These are phyloP conservation scores for Apiotrichum sp. DNA, from an alignment of 1,284 basidiomycete species.

Conservation along the genomic window DNA sequence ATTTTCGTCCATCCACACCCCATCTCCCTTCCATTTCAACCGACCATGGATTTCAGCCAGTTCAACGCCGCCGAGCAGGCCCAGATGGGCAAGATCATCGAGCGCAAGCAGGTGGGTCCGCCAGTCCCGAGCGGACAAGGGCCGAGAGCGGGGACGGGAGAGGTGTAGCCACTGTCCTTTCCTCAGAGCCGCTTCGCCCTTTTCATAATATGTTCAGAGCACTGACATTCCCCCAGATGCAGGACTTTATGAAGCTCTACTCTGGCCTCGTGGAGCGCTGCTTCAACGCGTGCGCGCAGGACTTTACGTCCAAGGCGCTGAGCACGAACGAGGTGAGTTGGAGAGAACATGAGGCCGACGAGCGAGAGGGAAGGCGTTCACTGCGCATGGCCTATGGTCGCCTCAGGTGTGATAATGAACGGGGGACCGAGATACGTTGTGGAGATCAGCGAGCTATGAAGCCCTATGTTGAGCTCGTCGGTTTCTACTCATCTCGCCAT, in stretches of 20 bases:
- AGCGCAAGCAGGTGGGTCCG: slow-evolving; percentile 74
- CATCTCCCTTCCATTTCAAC: background rate
- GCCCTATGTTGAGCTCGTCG: no score
- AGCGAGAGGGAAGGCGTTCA: background rate
- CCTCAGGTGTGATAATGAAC: no score
- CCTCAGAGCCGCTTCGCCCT: no score
- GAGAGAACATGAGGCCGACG: background rate
- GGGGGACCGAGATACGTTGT: no score
- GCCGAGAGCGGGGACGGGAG: no score
- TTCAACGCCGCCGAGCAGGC: slow-evolving; percentile 81
- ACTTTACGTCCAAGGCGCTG: slow-evolving; percentile 91
- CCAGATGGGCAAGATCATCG: slow-evolving; percentile 78
- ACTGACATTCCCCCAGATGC: slow-evolving; percentile 62
- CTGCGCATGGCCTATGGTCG: no score
- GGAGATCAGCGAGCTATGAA: no score
- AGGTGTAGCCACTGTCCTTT: no score
- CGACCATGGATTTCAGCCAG: slow-evolving; percentile 73
- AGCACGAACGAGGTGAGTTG: slow-evolving; percentile 79
- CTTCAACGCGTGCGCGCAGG: slow-evolving; percentile 90
- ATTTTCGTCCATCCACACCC: background rate
- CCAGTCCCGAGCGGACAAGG: no score
- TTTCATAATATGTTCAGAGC: no score
- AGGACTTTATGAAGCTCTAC: slow-evolving; percentile 95
- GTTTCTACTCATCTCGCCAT: no score
- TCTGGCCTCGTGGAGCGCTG: slow-evolving; percentile 93